Evolutionary conservation across 1,284 basidiomycete species (phyloP).

Genomic region (Rhizopogon parksii): DNA sequence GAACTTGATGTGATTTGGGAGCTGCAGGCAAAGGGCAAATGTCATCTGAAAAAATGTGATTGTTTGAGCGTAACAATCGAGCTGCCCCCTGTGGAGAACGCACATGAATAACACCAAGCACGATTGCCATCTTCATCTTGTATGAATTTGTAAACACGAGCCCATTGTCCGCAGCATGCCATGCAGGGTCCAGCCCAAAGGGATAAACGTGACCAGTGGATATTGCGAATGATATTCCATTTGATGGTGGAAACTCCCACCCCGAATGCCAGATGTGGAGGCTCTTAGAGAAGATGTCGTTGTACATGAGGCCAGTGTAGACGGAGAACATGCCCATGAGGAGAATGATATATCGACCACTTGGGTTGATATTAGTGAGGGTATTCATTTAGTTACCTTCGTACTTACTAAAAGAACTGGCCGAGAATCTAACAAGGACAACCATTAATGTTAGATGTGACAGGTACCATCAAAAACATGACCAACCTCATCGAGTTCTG

Average conservation of each 20-base stretch:
- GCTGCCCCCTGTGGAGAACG: conserved; percentile 14
- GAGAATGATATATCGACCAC: conserved; percentile 96
- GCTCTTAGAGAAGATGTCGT: conserved; percentile 97
- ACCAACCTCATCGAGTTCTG: conserved; percentile 72
- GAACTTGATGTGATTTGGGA: conserved; percentile 93
- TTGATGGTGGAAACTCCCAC: conserved; percentile 70
- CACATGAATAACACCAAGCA: conserved; percentile 96
- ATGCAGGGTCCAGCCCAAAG: conserved; percentile 92
- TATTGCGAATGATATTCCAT: conserved; percentile 44
- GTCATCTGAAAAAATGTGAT: conserved; percentile 70
- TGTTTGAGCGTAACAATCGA: conserved; percentile 10
- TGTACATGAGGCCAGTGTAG: conserved; percentile 97
- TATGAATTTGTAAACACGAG: conserved; percentile 97
- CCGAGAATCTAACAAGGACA: conserved; percentile 60
- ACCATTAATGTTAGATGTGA: conserved; percentile 12
- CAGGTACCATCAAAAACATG: neutral
- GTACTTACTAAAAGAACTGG: conserved; percentile 87
- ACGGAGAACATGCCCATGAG: conserved; percentile 95
- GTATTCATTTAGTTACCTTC: conserved; percentile 9
- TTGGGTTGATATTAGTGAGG: conserved; percentile 29
- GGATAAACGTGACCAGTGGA: conserved; percentile 73
- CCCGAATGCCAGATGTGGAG: conserved; percentile 86
- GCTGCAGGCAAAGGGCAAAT: conserved; percentile 91
- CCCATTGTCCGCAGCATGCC: conserved; percentile 91
- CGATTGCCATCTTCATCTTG: conserved; percentile 99